Percentiles rank a stretch among this genome's conserved stretches.
phyloP scores from a whole-genome alignment of 768 basidiomycete species.

The Podaxis sp. region DNA sequence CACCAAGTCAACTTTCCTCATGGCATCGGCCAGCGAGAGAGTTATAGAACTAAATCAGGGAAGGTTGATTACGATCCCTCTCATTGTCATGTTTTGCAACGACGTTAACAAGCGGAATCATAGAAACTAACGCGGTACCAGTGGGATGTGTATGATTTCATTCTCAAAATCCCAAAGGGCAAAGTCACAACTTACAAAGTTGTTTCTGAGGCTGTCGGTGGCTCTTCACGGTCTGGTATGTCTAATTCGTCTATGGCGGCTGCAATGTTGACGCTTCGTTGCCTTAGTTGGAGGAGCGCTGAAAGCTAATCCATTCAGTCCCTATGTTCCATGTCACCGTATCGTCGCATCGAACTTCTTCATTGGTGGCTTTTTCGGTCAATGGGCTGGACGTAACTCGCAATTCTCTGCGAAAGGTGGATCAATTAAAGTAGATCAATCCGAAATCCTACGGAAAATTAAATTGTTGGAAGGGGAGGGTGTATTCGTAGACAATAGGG shows the following conservation, averaged over 20 bases:
- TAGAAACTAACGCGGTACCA: conserved; percentile 53
- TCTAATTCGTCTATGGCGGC: neutral
- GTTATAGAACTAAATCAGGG: conserved; percentile 32
- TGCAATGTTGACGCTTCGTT: neutral
- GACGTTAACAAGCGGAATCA: neutral
- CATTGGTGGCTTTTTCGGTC: conserved; percentile 64
- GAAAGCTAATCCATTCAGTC: neutral
- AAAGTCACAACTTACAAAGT: conserved; percentile 59
- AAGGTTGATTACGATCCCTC: conserved; percentile 28
- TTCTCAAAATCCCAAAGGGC: conserved; percentile 46
- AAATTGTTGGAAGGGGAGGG: neutral
- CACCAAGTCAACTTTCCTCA: conserved; percentile 23
- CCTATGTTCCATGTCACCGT: conserved; percentile 49
- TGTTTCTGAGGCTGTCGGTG: conserved; percentile 49
- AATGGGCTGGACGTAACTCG: conserved; percentile 43
- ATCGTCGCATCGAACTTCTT: conserved; percentile 61
- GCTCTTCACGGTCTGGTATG: conserved; percentile 66
- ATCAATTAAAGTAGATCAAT: neutral
- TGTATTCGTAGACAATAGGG: neutral
- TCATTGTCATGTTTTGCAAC: neutral
- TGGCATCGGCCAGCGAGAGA: conserved; percentile 25
- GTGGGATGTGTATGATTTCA: conserved; percentile 63
- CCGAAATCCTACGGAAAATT: conserved; percentile 1
- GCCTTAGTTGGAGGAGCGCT: neutral
- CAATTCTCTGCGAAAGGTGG: neutral